Conservation (phyloP, 495 filamentous ascomycete genomes). For the Penicillium herquei region DNA sequence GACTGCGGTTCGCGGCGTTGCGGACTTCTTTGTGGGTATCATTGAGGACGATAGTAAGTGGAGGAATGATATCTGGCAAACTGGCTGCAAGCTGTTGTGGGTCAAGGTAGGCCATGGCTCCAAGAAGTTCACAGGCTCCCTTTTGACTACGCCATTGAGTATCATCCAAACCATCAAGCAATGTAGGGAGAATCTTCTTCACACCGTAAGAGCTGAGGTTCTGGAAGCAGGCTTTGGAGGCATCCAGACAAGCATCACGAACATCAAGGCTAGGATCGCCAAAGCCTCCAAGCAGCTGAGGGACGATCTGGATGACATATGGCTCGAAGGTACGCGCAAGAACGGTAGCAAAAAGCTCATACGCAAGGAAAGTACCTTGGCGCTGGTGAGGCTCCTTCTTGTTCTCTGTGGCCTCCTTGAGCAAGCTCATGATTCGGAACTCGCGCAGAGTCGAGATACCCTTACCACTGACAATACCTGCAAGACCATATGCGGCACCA, state of each 20-base stretch:
- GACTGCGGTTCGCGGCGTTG: slow-evolving; percentile 83
- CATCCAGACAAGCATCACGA: slow-evolving; percentile 86
- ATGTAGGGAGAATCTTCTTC: slow-evolving; percentile 85
- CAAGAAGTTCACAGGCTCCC: slow-evolving; percentile 91
- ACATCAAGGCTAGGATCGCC: slow-evolving; percentile 87
- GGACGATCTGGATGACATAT: slow-evolving; percentile 93
- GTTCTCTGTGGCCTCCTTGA: slow-evolving; percentile 79
- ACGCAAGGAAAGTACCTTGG: slow-evolving; percentile 85
- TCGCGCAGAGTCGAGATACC: slow-evolving; percentile 82
- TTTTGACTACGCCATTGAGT: slow-evolving; percentile 98
- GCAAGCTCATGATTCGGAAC: slow-evolving; percentile 76
- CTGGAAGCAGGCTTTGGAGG: slow-evolving; percentile 91
- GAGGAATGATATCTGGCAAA: slow-evolving; percentile 93
- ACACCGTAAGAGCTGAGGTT: slow-evolving; percentile 93
- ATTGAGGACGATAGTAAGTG: slow-evolving; percentile 87
- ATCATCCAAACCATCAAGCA: slow-evolving; percentile 91
- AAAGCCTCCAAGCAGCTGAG: slow-evolving; percentile 83
- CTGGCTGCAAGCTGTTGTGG: slow-evolving; percentile 90
- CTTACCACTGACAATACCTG: slow-evolving; percentile 80
- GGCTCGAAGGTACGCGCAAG: slow-evolving; percentile 90
- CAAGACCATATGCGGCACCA: slow-evolving; percentile 92
- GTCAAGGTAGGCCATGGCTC: slow-evolving; percentile 97
- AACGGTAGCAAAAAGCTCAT: slow-evolving; percentile 82
- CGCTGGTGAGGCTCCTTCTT: slow-evolving; percentile 87
- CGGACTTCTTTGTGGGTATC: slow-evolving; percentile 98